Conservation (phyloP, 1,139 yeast genomes). For the Magnusiomyces paraingens region DNA sequence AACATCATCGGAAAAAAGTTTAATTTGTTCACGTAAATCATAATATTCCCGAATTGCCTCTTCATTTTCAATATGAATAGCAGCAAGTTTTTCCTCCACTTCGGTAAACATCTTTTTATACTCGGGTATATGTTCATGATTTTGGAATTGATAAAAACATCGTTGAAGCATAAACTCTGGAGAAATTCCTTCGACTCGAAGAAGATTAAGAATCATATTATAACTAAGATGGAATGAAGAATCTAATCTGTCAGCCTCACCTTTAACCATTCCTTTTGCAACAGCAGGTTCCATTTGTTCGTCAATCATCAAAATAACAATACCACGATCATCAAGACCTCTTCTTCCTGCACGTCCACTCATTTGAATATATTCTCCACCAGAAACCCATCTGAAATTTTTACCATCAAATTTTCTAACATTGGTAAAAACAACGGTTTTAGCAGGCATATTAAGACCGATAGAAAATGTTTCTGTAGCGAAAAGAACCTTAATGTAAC, state of each 20-base stretch:
- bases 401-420: conserved; percentile 98
- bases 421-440: conserved; percentile 94
- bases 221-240: conserved; percentile 96
- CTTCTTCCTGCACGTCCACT: conserved; percentile 99
- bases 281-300: conserved; percentile 98
- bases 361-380: conserved; percentile 99
- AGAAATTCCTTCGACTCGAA: conserved; percentile 96
- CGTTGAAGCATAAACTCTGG: conserved; percentile 96
- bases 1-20: conserved; percentile 66
- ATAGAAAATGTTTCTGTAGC: conserved; percentile 98
- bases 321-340: conserved; percentile 98
- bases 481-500: conserved; percentile 84
- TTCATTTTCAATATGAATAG: conserved; percentile 64
- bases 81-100: conserved; percentile 44
- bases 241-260: conserved; percentile 93
- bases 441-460: conserved; percentile 97
- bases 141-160: conserved; percentile 93
- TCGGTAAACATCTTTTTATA: conserved; percentile 60
- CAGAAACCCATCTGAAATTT: conserved; percentile 97
- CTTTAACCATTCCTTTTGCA: conserved; percentile 98
- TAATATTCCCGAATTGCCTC: conserved; percentile 70
- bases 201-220: conserved; percentile 90
- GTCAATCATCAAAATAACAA: conserved; percentile 94
- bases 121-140: conserved; percentile 80
- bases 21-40: conserved; percentile 67